Conservation (phyloP, 1,139 yeast species). For the Hemisphaericaspora lyxosophila region DNA sequence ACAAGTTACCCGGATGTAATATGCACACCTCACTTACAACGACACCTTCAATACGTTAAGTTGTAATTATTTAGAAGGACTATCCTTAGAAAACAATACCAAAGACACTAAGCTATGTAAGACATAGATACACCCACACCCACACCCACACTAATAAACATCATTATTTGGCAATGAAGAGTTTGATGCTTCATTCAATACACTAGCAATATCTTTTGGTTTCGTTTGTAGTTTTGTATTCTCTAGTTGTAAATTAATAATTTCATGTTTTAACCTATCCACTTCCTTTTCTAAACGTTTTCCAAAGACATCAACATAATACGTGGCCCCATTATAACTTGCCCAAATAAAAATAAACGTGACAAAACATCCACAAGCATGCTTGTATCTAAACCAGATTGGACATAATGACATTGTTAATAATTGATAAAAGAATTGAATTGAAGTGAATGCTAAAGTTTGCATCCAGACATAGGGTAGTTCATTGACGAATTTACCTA, state of each 20-base stretch:
- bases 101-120: too few species aligned
- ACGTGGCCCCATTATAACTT: constrained; percentile 90
- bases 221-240: constrained; percentile 40
- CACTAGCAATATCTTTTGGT: neutral
- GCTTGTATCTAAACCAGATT: constrained; percentile 71
- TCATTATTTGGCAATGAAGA: neutral
- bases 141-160: neutral
- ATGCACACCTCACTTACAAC: too few species aligned
- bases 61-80: too few species aligned
- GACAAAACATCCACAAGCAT: constrained; percentile 68
- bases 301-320: constrained; percentile 88
- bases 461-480: constrained; percentile 84
- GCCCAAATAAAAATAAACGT: constrained; percentile 74
- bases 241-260: constrained; percentile 54
- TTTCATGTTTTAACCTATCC: constrained; percentile 63
- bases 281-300: constrained; percentile 85
- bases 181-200: neutral
- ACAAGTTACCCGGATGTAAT: too few species aligned
- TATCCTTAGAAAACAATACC: too few species aligned
- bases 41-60: too few species aligned
- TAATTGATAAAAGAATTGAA: constrained; percentile 85
- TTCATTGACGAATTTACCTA: constrained; percentile 80
- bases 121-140: too few species aligned
- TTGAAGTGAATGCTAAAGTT: constrained; percentile 76
- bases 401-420: constrained; percentile 91